Evolutionary conservation across 345 rosid genomes (phyloP).

Genomic region (Eucalyptus pauciflora): DNA sequence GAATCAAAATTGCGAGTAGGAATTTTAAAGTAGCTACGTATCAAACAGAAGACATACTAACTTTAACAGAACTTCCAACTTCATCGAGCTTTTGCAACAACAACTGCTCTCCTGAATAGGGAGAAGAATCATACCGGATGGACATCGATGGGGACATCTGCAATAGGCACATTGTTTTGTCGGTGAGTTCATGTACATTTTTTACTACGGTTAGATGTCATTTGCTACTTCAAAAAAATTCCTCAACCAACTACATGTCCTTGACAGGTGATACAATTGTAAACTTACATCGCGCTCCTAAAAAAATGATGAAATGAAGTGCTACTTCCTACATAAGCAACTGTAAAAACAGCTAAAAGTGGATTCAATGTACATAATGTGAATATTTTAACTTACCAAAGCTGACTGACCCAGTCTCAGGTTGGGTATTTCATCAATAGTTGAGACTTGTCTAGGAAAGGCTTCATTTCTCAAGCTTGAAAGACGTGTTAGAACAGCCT

Average conservation of each 20-base stretch:
- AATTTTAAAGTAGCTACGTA: background rate
- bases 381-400: background rate
- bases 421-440: constrained; percentile 37
- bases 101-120: constrained; percentile 21
- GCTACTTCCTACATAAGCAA: background rate
- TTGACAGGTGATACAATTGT: background rate
- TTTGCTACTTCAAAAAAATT: background rate
- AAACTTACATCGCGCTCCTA: background rate
- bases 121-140: constrained; percentile 13
- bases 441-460: constrained; percentile 28
- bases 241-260: background rate
- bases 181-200: background rate
- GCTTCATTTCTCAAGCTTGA: constrained; percentile 48
- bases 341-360: background rate
- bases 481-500: constrained; percentile 53
- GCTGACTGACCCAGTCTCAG: constrained; percentile 20
- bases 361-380: constrained; percentile 7
- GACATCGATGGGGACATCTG: constrained; percentile 42
- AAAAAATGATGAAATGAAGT: background rate
- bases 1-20: background rate
- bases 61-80: constrained; percentile 57
- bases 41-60: background rate
- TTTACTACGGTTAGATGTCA: background rate
- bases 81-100: constrained; percentile 55
- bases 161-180: background rate